A percentile compares a stretch with the other conserved stretches of the same genome.
Conservation (phyloP, 1,284 basidiomycete species). For the Lentinula novae-zelandiae region DNA sequence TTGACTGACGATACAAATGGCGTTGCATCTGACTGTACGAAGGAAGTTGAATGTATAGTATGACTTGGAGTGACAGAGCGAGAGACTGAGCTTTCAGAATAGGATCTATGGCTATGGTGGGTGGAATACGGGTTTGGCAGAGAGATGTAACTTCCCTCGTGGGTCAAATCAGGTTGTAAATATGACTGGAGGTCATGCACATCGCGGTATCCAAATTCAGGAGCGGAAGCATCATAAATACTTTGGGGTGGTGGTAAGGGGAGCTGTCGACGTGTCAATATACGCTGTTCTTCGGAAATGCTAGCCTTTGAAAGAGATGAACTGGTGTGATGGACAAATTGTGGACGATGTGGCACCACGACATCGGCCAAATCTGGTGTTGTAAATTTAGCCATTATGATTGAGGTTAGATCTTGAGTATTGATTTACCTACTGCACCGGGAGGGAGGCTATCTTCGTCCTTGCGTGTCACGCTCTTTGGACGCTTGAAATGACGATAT, state of each 20-base stretch:
- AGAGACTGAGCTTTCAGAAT: neutral
- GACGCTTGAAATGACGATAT: neutral
- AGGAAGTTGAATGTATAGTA: neutral
- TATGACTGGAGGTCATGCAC: neutral
- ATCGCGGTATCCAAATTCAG: neutral
- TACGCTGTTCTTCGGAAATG: neutral
- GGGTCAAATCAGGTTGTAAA: neutral
- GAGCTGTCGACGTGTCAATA: neutral
- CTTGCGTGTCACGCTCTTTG: neutral
- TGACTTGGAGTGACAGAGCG: neutral
- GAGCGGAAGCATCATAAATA: neutral
- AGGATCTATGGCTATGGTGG: neutral
- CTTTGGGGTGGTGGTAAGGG: neutral
- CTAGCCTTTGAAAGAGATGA: neutral
- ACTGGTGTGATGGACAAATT: neutral
- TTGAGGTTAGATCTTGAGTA: neutral
- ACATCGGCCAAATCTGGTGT: neutral
- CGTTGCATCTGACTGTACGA: neutral
- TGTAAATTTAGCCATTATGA: neutral
- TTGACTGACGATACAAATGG: neutral
- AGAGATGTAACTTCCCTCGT: neutral
- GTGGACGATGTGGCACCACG: neutral
- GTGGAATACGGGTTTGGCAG: slow-evolving; percentile 4
- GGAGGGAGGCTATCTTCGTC: neutral
- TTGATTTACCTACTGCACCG: neutral